Evolutionary conservation across 2,329 filamentous ascomycete species (phyloP), one percentile per base, ranked within the genome.

Genomic region (Aureobasidium sp.): DNA sequence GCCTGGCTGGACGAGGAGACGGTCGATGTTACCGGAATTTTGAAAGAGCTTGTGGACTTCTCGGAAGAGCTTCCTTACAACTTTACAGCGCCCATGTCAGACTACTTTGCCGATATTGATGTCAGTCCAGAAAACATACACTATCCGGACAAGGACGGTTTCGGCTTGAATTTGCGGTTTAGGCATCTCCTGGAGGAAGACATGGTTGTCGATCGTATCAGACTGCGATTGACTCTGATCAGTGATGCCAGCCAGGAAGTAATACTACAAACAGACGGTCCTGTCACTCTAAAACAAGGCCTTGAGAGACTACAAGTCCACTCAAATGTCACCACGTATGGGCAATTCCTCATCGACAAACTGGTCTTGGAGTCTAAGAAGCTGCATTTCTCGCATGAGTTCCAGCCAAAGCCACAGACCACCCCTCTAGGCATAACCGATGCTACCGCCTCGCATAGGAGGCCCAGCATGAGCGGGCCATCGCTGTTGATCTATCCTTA

Each of bases 401-500:
- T 82, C 2, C 76, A 81, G 49, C 65, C 70, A 3, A 71, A 77
- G n/a, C 66, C 75, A 7, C 61, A 70, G 1, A 69, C 75, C 3
- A 74, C 70, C 21, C 67, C 74, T 3, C 66, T 72, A 1, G 72
- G 75, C 1, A 74, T 85, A 5, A 70, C 69, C 7, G 69, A 69
- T 14, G 66, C 69, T 11, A 55, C 53, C n/a, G 44, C 42, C 11
- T 35, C 58, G 12, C 63, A 66, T 4, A 72, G 68, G 59, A 70
- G 69, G 14, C 76, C 84, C 0, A 47, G 41, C 32, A 25, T 34
- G 7, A 44, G 22, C 21, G 56, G 61, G 10, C 58, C 64, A 5
- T 79, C 80, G 6, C 75, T 94, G 0, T 77, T 82, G n/a, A 76
- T 91, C 24, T 95, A 88, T 64, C 86, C 90, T 27, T 79, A 82